Percentiles rank a stretch among this genome's conserved stretches.
phyloP scores from a whole-genome alignment of 2,329 filamentous ascomycete species.

The Penicillium fuscoglaucum region DNA sequence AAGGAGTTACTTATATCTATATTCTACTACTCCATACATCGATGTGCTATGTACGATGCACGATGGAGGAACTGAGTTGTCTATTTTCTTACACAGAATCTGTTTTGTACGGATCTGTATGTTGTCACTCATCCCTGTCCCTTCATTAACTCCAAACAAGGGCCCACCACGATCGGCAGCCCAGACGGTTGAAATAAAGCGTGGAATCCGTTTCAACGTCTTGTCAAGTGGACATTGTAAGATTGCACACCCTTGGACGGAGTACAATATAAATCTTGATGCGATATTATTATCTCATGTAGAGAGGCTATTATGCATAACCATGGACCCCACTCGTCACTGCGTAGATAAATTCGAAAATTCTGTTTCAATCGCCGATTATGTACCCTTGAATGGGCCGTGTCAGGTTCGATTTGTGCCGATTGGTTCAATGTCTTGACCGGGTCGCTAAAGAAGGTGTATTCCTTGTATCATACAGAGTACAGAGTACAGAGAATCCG shows the following conservation, averaged over 20 bases:
- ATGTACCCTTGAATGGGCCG: neutral
- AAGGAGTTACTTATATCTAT: neutral
- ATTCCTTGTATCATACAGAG: no score
- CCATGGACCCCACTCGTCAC: neutral
- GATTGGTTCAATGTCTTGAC: neutral
- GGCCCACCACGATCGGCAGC: conserved; percentile 9
- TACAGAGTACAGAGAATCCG: no score
- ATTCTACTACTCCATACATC: neutral
- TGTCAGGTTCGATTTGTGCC: neutral
- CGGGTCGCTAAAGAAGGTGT: neutral
- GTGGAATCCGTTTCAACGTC: neutral
- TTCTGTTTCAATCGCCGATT: neutral
- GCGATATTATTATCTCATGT: neutral
- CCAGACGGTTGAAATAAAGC: neutral
- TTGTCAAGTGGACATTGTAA: neutral
- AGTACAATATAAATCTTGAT: neutral
- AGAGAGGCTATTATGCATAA: neutral
- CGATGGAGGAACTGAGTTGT: neutral
- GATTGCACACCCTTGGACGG: neutral
- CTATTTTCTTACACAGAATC: neutral
- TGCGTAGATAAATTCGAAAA: no score
- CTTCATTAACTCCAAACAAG: conserved; percentile 14
- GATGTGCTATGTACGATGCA: neutral
- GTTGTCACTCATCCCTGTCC: neutral
- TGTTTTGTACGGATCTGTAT: neutral